Percentiles rank a stretch among this genome's conserved stretches.
phyloP scores from a whole-genome alignment of 495 filamentous ascomycete species.

The Apiosordaria backusii region DNA sequence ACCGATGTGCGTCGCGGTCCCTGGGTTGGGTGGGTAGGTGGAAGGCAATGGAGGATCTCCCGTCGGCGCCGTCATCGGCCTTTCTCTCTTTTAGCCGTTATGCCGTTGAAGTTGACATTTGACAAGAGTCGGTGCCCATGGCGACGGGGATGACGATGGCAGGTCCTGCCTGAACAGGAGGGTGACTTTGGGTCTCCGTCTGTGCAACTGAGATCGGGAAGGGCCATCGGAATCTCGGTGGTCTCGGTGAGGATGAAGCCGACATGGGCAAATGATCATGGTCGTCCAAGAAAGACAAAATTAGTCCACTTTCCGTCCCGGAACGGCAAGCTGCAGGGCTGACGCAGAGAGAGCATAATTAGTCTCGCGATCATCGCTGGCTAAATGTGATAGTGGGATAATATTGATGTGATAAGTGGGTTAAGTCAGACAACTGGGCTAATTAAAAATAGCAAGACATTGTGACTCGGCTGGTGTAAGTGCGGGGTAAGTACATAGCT shows the following conservation, averaged over 20 bases:
- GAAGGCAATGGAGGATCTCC: background rate
- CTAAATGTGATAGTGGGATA: background rate
- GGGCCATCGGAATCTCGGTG: conserved; percentile 10
- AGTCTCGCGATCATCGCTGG: background rate
- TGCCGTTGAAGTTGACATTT: conserved; percentile 2
- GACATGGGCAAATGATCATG: background rate
- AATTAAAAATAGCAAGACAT: conserved; percentile 16
- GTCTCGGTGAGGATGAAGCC: conserved; percentile 13
- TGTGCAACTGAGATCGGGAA: background rate
- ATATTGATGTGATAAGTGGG: background rate
- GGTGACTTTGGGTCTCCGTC: conserved; percentile 1
- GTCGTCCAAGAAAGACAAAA: conserved; percentile 2
- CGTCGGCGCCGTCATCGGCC: conserved; percentile 15
- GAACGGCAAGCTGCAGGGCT: background rate
- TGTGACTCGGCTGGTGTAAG: background rate
- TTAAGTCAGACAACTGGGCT: conserved; percentile 13
- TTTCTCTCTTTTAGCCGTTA: conserved; percentile 21
- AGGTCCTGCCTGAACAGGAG: conserved; percentile 12
- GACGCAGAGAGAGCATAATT: background rate
- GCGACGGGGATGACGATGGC: conserved; percentile 7
- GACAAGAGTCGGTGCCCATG: background rate
- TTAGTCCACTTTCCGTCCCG: conserved; percentile 12
- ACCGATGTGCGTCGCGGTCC: background rate
- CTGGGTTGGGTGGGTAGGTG: background rate
- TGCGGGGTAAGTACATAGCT: conserved; percentile 3